Conservation (phyloP, 2,329 filamentous ascomycete species). For the Exophiala sp. region DNA sequence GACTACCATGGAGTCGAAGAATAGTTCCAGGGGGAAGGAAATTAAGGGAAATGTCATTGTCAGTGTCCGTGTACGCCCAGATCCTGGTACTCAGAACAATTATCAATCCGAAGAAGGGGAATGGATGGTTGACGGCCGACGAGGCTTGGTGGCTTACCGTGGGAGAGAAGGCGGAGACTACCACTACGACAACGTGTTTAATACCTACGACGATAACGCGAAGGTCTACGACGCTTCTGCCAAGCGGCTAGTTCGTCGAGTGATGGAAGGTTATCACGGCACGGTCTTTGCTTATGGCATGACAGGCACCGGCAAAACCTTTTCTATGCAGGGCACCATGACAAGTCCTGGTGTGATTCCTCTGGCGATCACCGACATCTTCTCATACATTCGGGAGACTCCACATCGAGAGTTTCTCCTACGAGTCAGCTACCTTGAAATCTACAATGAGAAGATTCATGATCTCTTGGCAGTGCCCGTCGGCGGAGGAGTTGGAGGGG, state of each 20-base stretch:
- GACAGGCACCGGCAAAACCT: slow-evolving; percentile 98
- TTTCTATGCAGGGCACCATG: slow-evolving; percentile 98
- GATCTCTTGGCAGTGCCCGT: slow-evolving; percentile 77
- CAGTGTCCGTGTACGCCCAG: slow-evolving; percentile 87
- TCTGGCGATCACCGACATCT: slow-evolving; percentile 95
- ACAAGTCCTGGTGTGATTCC: slow-evolving; percentile 95
- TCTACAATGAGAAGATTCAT: slow-evolving; percentile 97
- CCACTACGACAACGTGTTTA: slow-evolving; percentile 94
- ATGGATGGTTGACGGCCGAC: slow-evolving; percentile 85
- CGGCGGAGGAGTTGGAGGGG: slow-evolving; percentile 48
- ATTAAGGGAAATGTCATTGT: slow-evolving; percentile 92
- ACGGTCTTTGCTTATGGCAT: slow-evolving; percentile 94
- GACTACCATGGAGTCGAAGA: slow-evolving; percentile 31
- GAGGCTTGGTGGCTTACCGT: slow-evolving; percentile 72
- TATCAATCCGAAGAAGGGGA: slow-evolving; percentile 62
- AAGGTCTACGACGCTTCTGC: slow-evolving; percentile 91
- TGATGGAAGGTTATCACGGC: slow-evolving; percentile 98
- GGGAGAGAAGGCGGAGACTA: slow-evolving; percentile 92
- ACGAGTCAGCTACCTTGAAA: slow-evolving; percentile 95
- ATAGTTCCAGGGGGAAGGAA: slow-evolving; percentile 51
- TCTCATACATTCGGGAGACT: slow-evolving; percentile 96
- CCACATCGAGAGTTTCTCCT: slow-evolving; percentile 89
- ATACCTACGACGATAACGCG: slow-evolving; percentile 86
- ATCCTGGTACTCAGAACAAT: slow-evolving; percentile 59
- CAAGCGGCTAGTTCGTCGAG: slow-evolving; percentile 86